Base-by-base conservation (phyloP, 176 grass and related monocot genomes). In the Aegilops tauschii region DNA sequence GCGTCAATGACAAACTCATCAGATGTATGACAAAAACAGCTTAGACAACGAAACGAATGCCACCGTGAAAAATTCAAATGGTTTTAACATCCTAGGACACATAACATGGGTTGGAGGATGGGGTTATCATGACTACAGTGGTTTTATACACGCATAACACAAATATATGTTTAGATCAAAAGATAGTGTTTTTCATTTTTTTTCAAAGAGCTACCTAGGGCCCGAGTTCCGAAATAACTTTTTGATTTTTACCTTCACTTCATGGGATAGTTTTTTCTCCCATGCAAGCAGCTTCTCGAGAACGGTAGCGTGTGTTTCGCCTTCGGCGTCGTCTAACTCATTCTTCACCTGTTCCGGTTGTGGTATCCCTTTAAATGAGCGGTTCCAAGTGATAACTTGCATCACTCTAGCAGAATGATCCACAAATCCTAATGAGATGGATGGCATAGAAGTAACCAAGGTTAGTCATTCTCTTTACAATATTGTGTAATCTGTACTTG, bases 361-460 rank as follows among this genome's bases (percentile, higher is more conserved):
- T 0, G 94, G 70, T 36, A 92, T 76, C 61, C 85, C 83, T 89
- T 93, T 98, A 73, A 92, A 90, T 34, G 97, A 99, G 23, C 87
- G 93, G 77, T 99, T 94, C 97, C 97, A 99, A 27, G 97, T 96
- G 80, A 96, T 99, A 70, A 88, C 97, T 88, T 87, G 88, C 94
- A 96, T 93, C 58, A 99, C 91, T 87, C 87, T 94, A 39, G 90
- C 89, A 77, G 97, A 96, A 91, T 99, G 90, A 70, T 99, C 92
- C 39, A 99, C 93, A 89, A 91, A 95, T 88, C 87, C 94, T 99
- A 81, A 69, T 52, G 49, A 76, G 12, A 92, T 45, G 76, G 35
- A 75, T 59, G 35, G 30, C 5, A 31, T 18, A n/a, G 4, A 85
- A 78, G 23, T 23, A 61, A 77, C 23, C 13, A 61, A 49, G 44